Evolutionary conservation across 805 yeast species (phyloP), one percentile per base, ranked within the genome.

Genomic region (Nakazawaea populi): DNA sequence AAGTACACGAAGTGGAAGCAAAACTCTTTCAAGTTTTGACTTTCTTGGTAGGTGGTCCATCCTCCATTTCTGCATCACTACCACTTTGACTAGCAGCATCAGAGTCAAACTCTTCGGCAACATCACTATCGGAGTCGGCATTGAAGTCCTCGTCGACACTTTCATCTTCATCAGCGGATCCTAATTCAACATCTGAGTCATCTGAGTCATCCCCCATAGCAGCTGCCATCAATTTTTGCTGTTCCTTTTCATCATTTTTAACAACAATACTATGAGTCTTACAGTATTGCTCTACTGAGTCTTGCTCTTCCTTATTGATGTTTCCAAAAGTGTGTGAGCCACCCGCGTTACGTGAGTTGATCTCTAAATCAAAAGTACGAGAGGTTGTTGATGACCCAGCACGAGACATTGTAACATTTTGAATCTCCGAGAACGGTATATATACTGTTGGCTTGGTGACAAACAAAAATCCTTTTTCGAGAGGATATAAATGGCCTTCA

Each of bases 361-460:
- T 80, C 58, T 92, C 94, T 71, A 94, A 72, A 68, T 94, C 99
- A 68, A 94, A 94, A 0, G 98, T 94, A 63, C 96, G 82, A 32
- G 95, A 85, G 2, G 88, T 79, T 1, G 89, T 76, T 1, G 90
- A 83, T 44, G 82, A 81, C 8, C 96, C 96, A 8, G 94, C 87
- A 68, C 99, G 84, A 4, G 97, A 87, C 71, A 94, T 85, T 37
- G 87, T 82, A 34, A 94, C 82, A 40, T 75, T 77, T 48, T 83
- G 73, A 39, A 94, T 80, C 59, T 94, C 98, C 0, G 87, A 73
- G 66, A 81, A 87, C 51, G 97, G 96, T 56, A 94, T 87, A 66
- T 87, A 87, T 40, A 94, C 81, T 0, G 97, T 90, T 43, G 99
- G 97, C 66, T 94, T 94, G 28, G 97, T 90, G 45, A 92, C 85